Base-by-base conservation (phyloP, 305 asterid species). In the Rubia tinctorum region DNA sequence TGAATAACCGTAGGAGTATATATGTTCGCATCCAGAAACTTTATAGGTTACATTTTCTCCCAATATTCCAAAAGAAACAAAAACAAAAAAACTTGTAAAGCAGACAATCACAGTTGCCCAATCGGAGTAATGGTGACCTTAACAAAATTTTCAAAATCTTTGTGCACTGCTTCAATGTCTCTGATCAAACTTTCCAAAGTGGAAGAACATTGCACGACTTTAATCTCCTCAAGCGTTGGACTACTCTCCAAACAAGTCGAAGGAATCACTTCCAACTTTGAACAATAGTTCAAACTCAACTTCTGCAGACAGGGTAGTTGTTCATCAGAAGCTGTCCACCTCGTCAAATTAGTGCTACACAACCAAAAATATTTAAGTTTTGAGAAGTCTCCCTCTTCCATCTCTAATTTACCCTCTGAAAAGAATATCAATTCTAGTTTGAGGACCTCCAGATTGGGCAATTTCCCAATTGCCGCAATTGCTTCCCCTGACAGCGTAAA, bases 331-430 rank as follows among this genome's bases (percentile, higher is more conserved):
- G 60, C 23, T 53, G 25, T n/a, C 60, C 60, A 53, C 1, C 40
- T 37, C 40, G n/a, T 7, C 6, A 49, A 5, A 1, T 23, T 6
- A 17, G 59, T 6, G 58, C 30, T 1, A 27, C 2, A 27, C 30
- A 27, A 27, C 30, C 2, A 2, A 53, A 53, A 17, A 0, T 18
- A 4, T 61, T 25, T 12, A 61, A 61, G 66, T 11, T 25, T 27
- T 27, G 66, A 12, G 66, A 61, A 61, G 2, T 61, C 66, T 14
- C 39, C 66, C 39, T 23, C 66, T 61, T 61, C 66, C 42, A 61
- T 61, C 8, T 23, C 66, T 12, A 23, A 61, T 25, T 20, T 27
- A 23, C 18, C 18, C 42, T 0, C 66, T 12, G 39, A 11, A 8
- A 61, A 23, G 17, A 17, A 25, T 23, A 10, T 11, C 0, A n/a